A percentile compares a stretch with the other conserved stretches of the same genome.
phyloP scores from a whole-genome alignment of 495 filamentous ascomycete species.

The Hypoxylon intermedium region DNA sequence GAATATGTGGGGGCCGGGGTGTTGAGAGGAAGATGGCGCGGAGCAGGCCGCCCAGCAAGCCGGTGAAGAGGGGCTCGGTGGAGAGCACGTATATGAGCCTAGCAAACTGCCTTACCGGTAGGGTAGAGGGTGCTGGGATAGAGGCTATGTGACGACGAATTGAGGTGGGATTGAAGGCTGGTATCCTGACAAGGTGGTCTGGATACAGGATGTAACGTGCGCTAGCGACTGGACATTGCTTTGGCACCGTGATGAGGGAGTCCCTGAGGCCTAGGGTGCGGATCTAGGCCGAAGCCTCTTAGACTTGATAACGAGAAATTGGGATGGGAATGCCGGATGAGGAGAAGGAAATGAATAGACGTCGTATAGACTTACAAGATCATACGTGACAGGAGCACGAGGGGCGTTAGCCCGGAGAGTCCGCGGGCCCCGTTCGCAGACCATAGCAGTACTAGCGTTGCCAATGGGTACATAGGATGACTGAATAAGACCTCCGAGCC shows the following conservation, averaged over 20 bases:
- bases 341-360: neutral
- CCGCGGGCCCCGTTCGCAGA: constrained; percentile 9
- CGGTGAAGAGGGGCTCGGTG: constrained; percentile 10
- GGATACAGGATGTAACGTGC: constrained; percentile 88
- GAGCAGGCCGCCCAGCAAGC: neutral
- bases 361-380: constrained; percentile 5
- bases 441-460: constrained; percentile 1
- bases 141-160: constrained; percentile 6
- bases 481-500: constrained; percentile 65
- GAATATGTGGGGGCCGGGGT: neutral
- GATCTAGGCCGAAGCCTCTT: constrained; percentile 56
- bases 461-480: constrained; percentile 1
- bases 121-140: constrained; percentile 6
- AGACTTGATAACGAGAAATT: neutral
- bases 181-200: constrained; percentile 77
- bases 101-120: neutral
- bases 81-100: neutral
- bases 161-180: constrained; percentile 48
- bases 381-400: constrained; percentile 12
- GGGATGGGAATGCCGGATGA: neutral
- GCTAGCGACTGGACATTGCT: constrained; percentile 50
- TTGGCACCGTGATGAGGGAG: constrained; percentile 60
- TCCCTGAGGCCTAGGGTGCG: constrained; percentile 64
- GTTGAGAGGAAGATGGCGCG: neutral
- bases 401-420: constrained; percentile 7